Evolutionary conservation across 2,329 filamentous ascomycete species (phyloP).

Genomic region (Bisporella sp.): DNA sequence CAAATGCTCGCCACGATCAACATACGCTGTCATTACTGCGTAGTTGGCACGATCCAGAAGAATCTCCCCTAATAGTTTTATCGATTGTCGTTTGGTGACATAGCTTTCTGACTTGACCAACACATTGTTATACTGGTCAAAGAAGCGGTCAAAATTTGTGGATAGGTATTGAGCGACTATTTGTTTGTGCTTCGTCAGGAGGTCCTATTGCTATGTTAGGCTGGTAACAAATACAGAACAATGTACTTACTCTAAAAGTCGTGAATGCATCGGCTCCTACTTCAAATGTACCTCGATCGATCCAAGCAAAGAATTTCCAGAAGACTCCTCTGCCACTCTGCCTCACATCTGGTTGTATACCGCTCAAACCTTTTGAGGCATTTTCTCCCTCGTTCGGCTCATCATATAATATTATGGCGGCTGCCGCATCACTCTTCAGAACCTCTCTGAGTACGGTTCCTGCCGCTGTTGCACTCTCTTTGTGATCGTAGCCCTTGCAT

Average conservation of each 20-base stretch:
- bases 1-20: conserved; percentile 89
- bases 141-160: conserved; percentile 90
- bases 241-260: conserved; percentile 74
- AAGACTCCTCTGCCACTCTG: conserved; percentile 82
- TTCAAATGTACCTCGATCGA: conserved; percentile 93
- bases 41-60: conserved; percentile 94
- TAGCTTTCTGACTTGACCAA: conserved; percentile 91
- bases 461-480: conserved; percentile 86
- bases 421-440: conserved; percentile 81
- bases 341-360: conserved; percentile 67
- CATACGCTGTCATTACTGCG: conserved; percentile 95
- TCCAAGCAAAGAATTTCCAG: conserved; percentile 97
- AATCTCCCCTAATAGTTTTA: conserved; percentile 93
- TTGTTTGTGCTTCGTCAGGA: conserved; percentile 89
- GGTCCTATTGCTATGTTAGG: conserved; percentile 55
- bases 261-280: conserved; percentile 96
- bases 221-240: neutral
- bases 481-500: conserved; percentile 82
- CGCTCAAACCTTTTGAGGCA: conserved; percentile 61
- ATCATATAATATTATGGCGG: conserved; percentile 88
- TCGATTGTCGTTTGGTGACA: conserved; percentile 95
- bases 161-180: conserved; percentile 82
- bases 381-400: conserved; percentile 64
- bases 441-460: conserved; percentile 86
- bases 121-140: conserved; percentile 79